Evolutionary conservation across 2,329 filamentous ascomycete genomes (phyloP), one percentile per base, ranked within the genome.

Genomic region (Podosphaera xanthii): DNA sequence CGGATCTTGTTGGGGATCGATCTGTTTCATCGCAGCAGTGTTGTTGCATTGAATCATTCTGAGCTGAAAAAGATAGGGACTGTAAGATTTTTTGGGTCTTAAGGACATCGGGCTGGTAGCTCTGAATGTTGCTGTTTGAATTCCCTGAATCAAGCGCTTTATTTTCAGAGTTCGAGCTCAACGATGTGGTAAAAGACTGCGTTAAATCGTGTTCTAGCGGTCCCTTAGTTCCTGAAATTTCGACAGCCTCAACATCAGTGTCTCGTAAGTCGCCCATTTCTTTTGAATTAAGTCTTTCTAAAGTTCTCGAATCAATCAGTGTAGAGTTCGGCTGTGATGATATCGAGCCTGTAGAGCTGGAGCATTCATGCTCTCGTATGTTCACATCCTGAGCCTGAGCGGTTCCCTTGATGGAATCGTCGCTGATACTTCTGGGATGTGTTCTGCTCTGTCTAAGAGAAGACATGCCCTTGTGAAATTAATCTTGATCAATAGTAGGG

Each of bases 1-100:
- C 76, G 36, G 78, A 79, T 60, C 75, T 72, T 1, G 77, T 76
- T 3, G 78, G 79, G 4, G 79, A 82, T 36, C 66, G 65, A 30
- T 69, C 66, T 66, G 71, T 61, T 69, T 68, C 52, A 71, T 70
- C 60, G 71, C 71, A 63, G 35, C 72, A 56, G 58, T 63, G 62
- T 46, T 62, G 60, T 31, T 34, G 12, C 50, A 8, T 67, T 60
- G 68, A 60, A 66, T 68, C 61, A 67, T 57, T 66, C 33, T 67
- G 71, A 31, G 64, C 63, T n/a, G 68, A 66, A 52, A 69, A 67
- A n/a, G 72, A 67, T 31, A 73, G 69, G 55, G 71, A 71, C 56
- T 70, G 68, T 22, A 73, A 72, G 33, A 70, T 67, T 61, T 67
- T 67, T 62, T 71, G 73, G 58, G 70, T 75, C 65, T 71, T 72